These are phyloP conservation scores for Huntiella savannae DNA, from an alignment of 2,329 filamentous ascomycete genomes.

Conservation along the genomic window DNA sequence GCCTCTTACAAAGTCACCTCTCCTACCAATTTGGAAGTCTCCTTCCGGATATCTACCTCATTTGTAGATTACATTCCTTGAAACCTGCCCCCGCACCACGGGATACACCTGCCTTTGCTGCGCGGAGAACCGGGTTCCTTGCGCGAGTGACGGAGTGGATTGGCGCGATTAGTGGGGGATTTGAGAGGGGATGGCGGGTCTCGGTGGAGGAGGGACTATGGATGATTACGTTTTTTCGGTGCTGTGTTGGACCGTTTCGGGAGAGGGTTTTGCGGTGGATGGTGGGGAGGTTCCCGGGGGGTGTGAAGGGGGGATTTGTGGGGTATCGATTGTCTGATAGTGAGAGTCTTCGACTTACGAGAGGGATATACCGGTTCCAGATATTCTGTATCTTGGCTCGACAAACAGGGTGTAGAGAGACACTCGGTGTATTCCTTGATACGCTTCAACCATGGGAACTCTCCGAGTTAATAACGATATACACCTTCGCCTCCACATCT, in stretches of 20 bases:
- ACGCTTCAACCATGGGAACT: slow-evolving; percentile 10
- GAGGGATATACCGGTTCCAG: slow-evolving; percentile 10
- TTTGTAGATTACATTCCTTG: slow-evolving; percentile 9
- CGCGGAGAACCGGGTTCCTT: neutral
- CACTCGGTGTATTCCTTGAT: slow-evolving; percentile 3
- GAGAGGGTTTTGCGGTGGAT: slow-evolving; percentile 3
- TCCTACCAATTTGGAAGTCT: slow-evolving; percentile 5
- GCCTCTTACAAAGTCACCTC: slow-evolving; percentile 6
- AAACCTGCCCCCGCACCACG: slow-evolving; percentile 1
- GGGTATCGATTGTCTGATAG: neutral
- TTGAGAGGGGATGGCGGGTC: neutral
- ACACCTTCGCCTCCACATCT: slow-evolving; percentile 4
- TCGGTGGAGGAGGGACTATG: slow-evolving; percentile 5
- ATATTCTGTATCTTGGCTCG: neutral
- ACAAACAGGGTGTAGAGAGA: neutral
- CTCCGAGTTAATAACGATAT: slow-evolving; percentile 7
- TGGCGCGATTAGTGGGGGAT: no score
- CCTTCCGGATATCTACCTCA: slow-evolving; percentile 6
- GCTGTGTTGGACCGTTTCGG: slow-evolving; percentile 5
- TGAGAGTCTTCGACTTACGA: slow-evolving; percentile 5
- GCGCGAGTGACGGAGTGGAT: no score
- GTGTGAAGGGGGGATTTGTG: neutral
- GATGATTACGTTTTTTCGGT: slow-evolving; percentile 7
- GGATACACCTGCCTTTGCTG: neutral
- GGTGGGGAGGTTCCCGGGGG: slow-evolving; percentile 3